Evolutionary conservation across 2,329 filamentous ascomycete species (phyloP), one percentile per base, ranked within the genome.

Genomic region (Aspergillus sp.): DNA sequence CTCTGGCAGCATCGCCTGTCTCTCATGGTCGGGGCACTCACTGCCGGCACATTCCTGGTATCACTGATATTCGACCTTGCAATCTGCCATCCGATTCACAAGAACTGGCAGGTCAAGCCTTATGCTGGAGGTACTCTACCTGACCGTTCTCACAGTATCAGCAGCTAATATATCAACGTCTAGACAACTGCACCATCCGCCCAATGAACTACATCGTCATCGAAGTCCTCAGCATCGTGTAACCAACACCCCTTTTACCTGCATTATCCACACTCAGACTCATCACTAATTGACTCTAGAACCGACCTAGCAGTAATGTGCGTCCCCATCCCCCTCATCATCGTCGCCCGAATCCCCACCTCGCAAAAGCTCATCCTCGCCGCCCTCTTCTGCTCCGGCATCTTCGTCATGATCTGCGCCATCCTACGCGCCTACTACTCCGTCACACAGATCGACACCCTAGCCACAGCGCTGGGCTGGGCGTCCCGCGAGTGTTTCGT

Each of bases 351-450:
- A 49, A 60, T 66, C 11, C 53, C 58, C 8, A 18, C 47, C 2
- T 47, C 48, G 6, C 63, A 61, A 34, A 66, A 66, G 24, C 17
- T 63, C n/a, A 50, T 64, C 32, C 57, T 66, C 4, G 24, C 34
- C 48, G 13, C 48, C 6, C 53, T 65, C 15, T 64, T 64, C 47
- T 62, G 53, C 30, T 64, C 60, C 8, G 62, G 60, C 5, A 55
- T 65, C n/a, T 64, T 64, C 47, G 56, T 64, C 47, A 64, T 65
- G 61, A 51, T 65, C 26, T 55, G 52, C 34, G 58, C 62, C 13
- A 39, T 60, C 22, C 58, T 65, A 13, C 59, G 63, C 32, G 60
- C 63, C n/a, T 64, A 64, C 45, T 65, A 64, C 60, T 65, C 62
- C n/a, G 47, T 64, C 24, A 62, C 56, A n/a, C 45, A 62, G 15